Base-by-base conservation (phyloP, 2,329 filamentous ascomycete genomes). In the Sporothrix globosa region DNA sequence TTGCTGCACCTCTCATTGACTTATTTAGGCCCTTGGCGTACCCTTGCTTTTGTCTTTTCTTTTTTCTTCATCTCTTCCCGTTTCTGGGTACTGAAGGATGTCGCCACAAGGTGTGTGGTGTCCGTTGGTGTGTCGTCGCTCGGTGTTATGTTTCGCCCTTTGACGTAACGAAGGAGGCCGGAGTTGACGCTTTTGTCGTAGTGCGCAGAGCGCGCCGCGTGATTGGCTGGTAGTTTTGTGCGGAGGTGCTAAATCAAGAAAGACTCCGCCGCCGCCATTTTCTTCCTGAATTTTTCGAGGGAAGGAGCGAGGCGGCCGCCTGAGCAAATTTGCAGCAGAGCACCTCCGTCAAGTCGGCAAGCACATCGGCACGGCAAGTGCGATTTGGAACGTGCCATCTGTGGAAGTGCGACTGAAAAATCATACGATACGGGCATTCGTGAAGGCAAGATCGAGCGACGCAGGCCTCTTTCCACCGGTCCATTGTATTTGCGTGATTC, bases 181-280 rank as follows among this genome's bases (percentile, higher is more conserved):
- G 68, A 69, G 68, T 69, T 53, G 19, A 63, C 68, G 68, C 56
- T 53, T 69, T 69, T 56, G 68, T 39, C n/a, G 63, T 69, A 69
- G 68, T 24, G 14, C 41, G 17, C 1, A 3, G 7, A 21, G 24
- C 10, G 46, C 27, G 24, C 9, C 13, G 2, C 5, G 44, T 34
- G 58, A 30, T 66, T 66, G 50, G 50, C 53, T 17, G 21, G 58
- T 27, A 11, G 17, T 11, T 11, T n/a, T 14, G 19, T 14, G 60
- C 69, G 69, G 69, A 70, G 61, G 39, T 70, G 24, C 41, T 50
- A 48, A 24, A 70, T 58, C 27, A n/a, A 44, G 69, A 46, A 58
- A 66, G 58, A 52, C 69, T 41, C 60, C 69, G 69, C 50, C 48
- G 46, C 44, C 44, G 66, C 65, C 44, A 19, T 52, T 34, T 34